Conservation (phyloP, 306 rosid species). For the Biancaea sappan region DNA sequence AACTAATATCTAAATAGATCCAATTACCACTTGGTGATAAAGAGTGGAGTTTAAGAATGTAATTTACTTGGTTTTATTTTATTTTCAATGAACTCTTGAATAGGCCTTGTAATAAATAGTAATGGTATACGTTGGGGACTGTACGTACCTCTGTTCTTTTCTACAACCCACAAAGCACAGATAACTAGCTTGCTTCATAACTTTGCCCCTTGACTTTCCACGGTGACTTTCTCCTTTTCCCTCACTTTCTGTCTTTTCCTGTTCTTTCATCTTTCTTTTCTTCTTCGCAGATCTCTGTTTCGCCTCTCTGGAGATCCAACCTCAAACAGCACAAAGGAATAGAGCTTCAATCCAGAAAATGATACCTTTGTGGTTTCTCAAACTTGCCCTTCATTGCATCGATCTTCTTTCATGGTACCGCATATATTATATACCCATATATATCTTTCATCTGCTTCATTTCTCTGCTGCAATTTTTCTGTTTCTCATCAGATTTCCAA, state of each 20-base stretch:
- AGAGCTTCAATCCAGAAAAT: slow-evolving; percentile 26
- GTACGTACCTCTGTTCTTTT: too few species aligned
- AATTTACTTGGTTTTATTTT: too few species aligned
- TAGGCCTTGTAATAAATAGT: too few species aligned
- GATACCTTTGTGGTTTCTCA: slow-evolving; percentile 43
- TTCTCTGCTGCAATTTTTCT: neutral
- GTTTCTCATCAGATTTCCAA: neutral
- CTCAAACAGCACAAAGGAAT: neutral
- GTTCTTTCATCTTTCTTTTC: neutral
- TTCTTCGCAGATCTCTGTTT: neutral
- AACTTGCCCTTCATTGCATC: slow-evolving; percentile 37
- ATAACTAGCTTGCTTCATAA: too few species aligned
- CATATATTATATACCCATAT: neutral
- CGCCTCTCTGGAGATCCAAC: neutral
- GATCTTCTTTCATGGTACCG: slow-evolving; percentile 52
- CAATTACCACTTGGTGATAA: too few species aligned
- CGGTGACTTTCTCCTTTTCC: neutral
- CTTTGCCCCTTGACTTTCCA: slow-evolving; percentile 18
- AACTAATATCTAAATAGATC: too few species aligned
- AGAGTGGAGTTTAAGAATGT: too few species aligned
- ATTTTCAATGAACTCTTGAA: too few species aligned
- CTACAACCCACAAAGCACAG: too few species aligned
- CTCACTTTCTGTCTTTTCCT: neutral
- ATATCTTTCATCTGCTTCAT: neutral
- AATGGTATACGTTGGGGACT: too few species aligned